Evolutionary conservation across 768 basidiomycete species (phyloP), one percentile per base, ranked within the genome.

Genomic region (Termitomyces heimii): DNA sequence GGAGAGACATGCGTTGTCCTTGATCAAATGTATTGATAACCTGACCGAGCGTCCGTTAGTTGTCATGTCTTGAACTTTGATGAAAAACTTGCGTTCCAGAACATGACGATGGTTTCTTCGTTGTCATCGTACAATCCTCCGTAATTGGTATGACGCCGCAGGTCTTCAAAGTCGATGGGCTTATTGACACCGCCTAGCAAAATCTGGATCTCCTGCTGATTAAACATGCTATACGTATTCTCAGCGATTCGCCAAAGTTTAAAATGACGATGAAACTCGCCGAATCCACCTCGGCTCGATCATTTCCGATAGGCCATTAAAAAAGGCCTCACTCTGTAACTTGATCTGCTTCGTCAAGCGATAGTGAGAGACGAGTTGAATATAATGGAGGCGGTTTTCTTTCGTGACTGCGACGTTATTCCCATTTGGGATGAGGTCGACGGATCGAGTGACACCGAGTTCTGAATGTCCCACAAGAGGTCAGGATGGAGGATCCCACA

Each of bases 141-240:
- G 60, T 96, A 94, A 51, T 85, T 81, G 0, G 92, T 92, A 64
- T 98, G 77, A 9, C 68, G 65, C 56, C 85, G 76, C 57, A 98
- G 71, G 69, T 99, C 95, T 16, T 88, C 84, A 8, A 98, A 61
- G 66, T 95, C 89, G 47, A 96, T 86, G 0, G 89, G 88, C 0
- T 90, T 77, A 58, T 95, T 89, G 32, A 90, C 89, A 7, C 92
- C 94, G 0, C 95, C 95, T 6, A 99, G 78, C 1, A 98, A 76
- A 48, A 96, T 88, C 67, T 94, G 94, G 4, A 98, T 77, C 70
- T 98, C 97, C 67, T 92, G 89, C 62, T 96, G 95, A 69, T 98
- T 96, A 74, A 98, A 99, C 92, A 98, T 95, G 45, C 93, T 91
- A 60, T 20, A 7, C 22, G 13, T 16, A 32, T 14, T 26, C 29